Base-by-base conservation (phyloP, 148 eudicot genomes). In the Dianthus caryophyllus region DNA sequence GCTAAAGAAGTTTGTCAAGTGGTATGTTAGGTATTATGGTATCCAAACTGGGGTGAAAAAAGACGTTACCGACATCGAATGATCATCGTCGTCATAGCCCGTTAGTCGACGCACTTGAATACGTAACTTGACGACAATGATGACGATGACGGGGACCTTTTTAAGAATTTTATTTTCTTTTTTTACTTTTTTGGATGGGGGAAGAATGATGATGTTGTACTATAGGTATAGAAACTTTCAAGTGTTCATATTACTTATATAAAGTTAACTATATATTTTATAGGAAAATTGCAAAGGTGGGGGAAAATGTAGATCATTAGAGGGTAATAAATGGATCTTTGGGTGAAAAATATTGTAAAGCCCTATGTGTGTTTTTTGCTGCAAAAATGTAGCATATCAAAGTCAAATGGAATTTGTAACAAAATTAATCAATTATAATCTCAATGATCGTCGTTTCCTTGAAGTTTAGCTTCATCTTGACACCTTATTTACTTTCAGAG, bases 21-120 rank as follows among this genome's bases (percentile, higher is more conserved):
- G 98, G 98, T 93, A 93, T 21, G 84, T 86, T 5, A 69, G 90
- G 4, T 93, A 93, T 84, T 93, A 89, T 43, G 98, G 98, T 4
- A 79, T 88, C 9, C 70, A 83, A 53, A 18, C 85, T 64, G 83
- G 83, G 95, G 89, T 72, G 80, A 84, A 86, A 70, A 77, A 64
- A 88, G 91, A 68, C 83, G 56, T 51, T 60, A 53, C 65, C 30
- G 68, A 71, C 31, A 26, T 57, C 38, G 49, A 53, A 59, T 20
- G n/a, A 67, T 66, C 18, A 26, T 24, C 12, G 18, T 66, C 57
- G n/a, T 57, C 57, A n/a, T 57, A 24, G 36, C 51, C 51, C 59
- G 33, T n/a, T 21, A 48, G n/a, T 49, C 30, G 27, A 5, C 33
- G n/a, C n/a, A n/a, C n/a, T n/a, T n/a, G n/a, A n/a, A n/a, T n/a